Evolutionary conservation across 768 basidiomycete species (phyloP), one percentile per base, ranked within the genome.

Genomic region (Leccinum disarticulatum): DNA sequence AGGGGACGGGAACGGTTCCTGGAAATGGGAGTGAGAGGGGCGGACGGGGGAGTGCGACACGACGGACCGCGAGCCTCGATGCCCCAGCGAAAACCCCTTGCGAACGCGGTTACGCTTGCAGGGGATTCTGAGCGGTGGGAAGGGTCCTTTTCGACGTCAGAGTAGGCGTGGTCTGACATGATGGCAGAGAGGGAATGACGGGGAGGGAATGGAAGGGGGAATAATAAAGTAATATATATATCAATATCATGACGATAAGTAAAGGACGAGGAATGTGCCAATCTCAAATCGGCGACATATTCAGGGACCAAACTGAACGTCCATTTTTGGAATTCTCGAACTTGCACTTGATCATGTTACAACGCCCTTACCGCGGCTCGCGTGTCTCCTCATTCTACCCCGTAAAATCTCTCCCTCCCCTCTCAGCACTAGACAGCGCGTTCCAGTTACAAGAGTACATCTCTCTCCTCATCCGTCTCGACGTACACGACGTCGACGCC

Each of bases 361-460:
- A 87, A 70, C 80, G 91, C 36, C 91, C 91, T 15, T 75, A 86
- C 27, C 87, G 88, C 14, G 91, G 91, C 53, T 87, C 90, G 4
- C 81, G 90, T 27, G 87, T 91, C 22, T 87, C 89, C 9, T 83
- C 88, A 0, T 93, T 93, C 68, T 92, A 92, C 66, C 88, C 90
- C 0, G 79, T 90, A 27, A 91, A 90, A 70, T 79, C 68, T 8
- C 78, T 91, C 2, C 90, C 90, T 0, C 81, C 87, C 0, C 80
- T 90, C 31, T 78, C 89, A 0, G 83, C 87, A 1, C 78, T 96
- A 31, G 90, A 95, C 76, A 95, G 92, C 72, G 92, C 94, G 0
- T 97, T 96, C 71, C 93, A 96, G 70, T 82, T 96, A 7, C 93
- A 96, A 68, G 96, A 98, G 70, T 96, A 94, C 75, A 91, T 98